phyloP scores from a whole-genome alignment of 805 yeast species.

The Starmerella apis region DNA sequence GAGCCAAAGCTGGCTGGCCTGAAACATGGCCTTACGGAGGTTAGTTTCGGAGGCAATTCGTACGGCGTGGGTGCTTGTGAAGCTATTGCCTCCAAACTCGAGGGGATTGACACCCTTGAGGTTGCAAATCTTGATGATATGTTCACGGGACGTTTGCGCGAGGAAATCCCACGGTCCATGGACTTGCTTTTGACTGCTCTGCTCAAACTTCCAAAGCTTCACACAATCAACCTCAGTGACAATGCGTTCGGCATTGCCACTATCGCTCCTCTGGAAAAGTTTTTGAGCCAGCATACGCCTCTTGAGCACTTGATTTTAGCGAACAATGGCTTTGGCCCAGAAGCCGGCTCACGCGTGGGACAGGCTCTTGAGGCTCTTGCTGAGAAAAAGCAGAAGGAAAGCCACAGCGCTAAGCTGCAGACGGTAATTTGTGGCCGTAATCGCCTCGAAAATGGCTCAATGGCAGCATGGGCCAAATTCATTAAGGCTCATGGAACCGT shows the following conservation, averaged over 20 bases:
- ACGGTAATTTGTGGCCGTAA: slow-evolving; percentile 96
- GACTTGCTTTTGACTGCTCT: slow-evolving; percentile 63
- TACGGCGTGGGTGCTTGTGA: slow-evolving; percentile 83
- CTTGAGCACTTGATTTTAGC: slow-evolving; percentile 79
- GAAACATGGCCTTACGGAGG: slow-evolving; percentile 37
- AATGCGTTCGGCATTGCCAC: slow-evolving; percentile 96
- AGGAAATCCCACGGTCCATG: slow-evolving; percentile 84
- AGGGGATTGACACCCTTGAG: slow-evolving; percentile 37
- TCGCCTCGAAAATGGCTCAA: slow-evolving; percentile 91
- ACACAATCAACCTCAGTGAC: slow-evolving; percentile 74
- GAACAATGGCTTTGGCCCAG: slow-evolving; percentile 97
- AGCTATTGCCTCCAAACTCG: slow-evolving; percentile 50
- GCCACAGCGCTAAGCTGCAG: slow-evolving; percentile 44
- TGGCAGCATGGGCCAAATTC: slow-evolving; percentile 73
- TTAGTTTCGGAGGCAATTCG: slow-evolving; percentile 88
- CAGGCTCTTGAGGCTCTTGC: slow-evolving; percentile 67
- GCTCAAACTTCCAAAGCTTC: slow-evolving; percentile 54
- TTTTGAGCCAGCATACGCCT: slow-evolving; percentile 62
- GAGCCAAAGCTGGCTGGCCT: slow-evolving; percentile 57
- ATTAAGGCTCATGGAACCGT: slow-evolving; percentile 68
- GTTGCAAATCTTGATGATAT: slow-evolving; percentile 78
- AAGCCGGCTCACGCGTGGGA: slow-evolving; percentile 92
- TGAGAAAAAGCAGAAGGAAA: slow-evolving; percentile 44
- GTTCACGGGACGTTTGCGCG: slow-evolving; percentile 87
- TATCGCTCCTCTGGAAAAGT: slow-evolving; percentile 75